A percentile compares a stretch with the other conserved stretches of the same genome.
phyloP scores from a whole-genome alignment of 257 asterid genomes.

The Ocimum tenuiflorum region DNA sequence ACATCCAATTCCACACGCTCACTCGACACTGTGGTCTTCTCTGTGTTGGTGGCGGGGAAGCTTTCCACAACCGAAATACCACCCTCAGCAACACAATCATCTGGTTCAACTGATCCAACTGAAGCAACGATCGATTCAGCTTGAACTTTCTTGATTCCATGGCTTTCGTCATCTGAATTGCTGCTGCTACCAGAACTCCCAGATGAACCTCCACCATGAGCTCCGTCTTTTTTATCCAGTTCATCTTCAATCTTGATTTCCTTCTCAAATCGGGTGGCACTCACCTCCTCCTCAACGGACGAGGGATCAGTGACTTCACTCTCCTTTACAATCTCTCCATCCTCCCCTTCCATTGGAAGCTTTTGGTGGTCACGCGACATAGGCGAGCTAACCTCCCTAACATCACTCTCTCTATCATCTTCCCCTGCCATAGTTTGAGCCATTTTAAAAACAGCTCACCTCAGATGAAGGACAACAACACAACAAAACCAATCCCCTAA shows the following conservation, averaged over 20 bases:
- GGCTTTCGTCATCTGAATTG: slow-evolving; percentile 37
- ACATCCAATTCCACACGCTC: slow-evolving; percentile 17
- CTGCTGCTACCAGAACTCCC: slow-evolving; percentile 24
- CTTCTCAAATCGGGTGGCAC: no score
- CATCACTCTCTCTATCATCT: slow-evolving; percentile 24
- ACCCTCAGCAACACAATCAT: slow-evolving; percentile 12
- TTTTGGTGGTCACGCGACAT: slow-evolving; percentile 19
- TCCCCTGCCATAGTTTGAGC: slow-evolving; percentile 42
- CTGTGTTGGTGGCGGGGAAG: slow-evolving; percentile 3
- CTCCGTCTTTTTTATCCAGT: slow-evolving; percentile 17
- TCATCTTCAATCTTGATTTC: slow-evolving; percentile 27
- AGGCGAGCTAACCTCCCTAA: slow-evolving; percentile 23
- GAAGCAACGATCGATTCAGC: slow-evolving; percentile 21
- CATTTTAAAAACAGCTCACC: slow-evolving; percentile 23
- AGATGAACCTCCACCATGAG: slow-evolving; percentile 29
- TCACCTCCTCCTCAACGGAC: no score
- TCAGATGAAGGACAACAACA: slow-evolving; percentile 8
- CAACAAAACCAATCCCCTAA: no score
- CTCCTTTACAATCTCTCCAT: background rate
- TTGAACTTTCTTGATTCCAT: slow-evolving; percentile 15
- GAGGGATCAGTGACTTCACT: no score
- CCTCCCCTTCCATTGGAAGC: background rate
- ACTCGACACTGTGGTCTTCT: slow-evolving; percentile 16
- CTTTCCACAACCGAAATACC: slow-evolving; percentile 14
- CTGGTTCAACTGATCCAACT: slow-evolving; percentile 17